Evolutionary conservation across 257 asterid genomes (phyloP), one percentile per base, ranked within the genome.

Genomic region (Striga asiatica): DNA sequence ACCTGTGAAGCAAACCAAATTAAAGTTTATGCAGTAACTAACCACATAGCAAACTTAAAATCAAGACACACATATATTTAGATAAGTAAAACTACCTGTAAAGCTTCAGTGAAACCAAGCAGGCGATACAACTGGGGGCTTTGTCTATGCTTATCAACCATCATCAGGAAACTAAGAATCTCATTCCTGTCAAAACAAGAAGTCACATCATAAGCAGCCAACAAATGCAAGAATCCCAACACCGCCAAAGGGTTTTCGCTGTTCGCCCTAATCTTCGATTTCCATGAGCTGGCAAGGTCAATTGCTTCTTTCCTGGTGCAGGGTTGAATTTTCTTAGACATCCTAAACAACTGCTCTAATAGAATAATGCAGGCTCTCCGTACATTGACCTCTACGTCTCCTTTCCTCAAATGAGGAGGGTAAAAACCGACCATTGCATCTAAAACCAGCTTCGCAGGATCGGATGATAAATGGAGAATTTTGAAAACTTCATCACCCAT

Each of bases 371-470:
- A 80, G 18, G 74, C 69, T 47, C 35, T 54, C 64, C 61, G 48
- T 27, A 71, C 79, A 53, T 23, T 34, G 23, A 20, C n/a, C 61
- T 31, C 68, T 27, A 18, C 20, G 8, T 77, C 78, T 38, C 16
- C 71, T 50, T 34, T 42, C 74, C 74, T 74, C 71, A 60, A 73
- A 54, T 27, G 83, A 19, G 73, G 85, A 66, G 79, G 75, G 50
- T 61, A 80, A 31, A 74, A 76, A 22, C 81, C 81, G 17, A 43
- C 79, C 77, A 80, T 72, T 39, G 84, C 84, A 65, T 69, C 78
- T 31, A 80, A 70, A 45, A 80, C 84, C 29, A 80, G 35, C 79
- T 72, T 74, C 56, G 84, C 76, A 2, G 84, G 84, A 66, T 80
- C 76, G 2, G 66, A 58, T 1, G 80, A 80, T 51, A 74, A 51